These are phyloP conservation scores for Eutrema japonicum DNA, from an alignment of 345 rosid genomes.

Conservation along the genomic window DNA sequence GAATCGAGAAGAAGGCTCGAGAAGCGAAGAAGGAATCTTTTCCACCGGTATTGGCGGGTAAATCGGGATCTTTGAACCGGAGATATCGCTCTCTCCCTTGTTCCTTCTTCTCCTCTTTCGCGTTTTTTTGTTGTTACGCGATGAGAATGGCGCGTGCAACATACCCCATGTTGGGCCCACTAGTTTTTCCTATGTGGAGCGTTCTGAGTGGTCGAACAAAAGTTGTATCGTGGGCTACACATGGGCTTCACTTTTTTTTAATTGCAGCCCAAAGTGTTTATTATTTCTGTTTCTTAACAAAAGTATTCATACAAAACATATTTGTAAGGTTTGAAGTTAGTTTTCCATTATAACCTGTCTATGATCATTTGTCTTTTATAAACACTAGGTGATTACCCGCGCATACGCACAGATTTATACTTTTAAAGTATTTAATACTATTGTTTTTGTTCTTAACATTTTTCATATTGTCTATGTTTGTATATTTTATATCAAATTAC, in stretches of 20 bases:
- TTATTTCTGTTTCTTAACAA: background rate
- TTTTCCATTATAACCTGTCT: too few relatives aligned
- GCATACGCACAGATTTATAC: too few relatives aligned
- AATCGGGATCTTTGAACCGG: slow-evolving; percentile 44
- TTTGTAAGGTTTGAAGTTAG: too few relatives aligned
- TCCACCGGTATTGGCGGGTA: slow-evolving; percentile 42
- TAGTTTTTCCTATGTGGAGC: slow-evolving; percentile 7
- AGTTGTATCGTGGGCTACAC: background rate
- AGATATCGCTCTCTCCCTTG: slow-evolving; percentile 39
- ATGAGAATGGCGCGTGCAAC: background rate
- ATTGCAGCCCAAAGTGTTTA: background rate
- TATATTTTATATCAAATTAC: too few relatives aligned
- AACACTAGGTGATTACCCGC: too few relatives aligned
- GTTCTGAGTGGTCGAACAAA: slow-evolving; percentile 23
- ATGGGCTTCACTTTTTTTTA: background rate
- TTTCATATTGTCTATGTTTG: too few relatives aligned
- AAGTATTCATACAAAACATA: too few relatives aligned
- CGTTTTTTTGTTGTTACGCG: background rate
- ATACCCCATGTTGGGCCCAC: background rate
- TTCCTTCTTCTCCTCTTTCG: slow-evolving; percentile 10
- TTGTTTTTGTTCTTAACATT: too few relatives aligned
- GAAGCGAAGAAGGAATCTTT: slow-evolving; percentile 12
- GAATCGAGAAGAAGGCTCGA: slow-evolving; percentile 32
- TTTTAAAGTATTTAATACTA: too few relatives aligned
- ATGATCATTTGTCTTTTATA: too few relatives aligned